These are phyloP conservation scores for Botrytis sinoallii DNA, from an alignment of 2,329 filamentous ascomycete genomes.

Conservation along the genomic window DNA sequence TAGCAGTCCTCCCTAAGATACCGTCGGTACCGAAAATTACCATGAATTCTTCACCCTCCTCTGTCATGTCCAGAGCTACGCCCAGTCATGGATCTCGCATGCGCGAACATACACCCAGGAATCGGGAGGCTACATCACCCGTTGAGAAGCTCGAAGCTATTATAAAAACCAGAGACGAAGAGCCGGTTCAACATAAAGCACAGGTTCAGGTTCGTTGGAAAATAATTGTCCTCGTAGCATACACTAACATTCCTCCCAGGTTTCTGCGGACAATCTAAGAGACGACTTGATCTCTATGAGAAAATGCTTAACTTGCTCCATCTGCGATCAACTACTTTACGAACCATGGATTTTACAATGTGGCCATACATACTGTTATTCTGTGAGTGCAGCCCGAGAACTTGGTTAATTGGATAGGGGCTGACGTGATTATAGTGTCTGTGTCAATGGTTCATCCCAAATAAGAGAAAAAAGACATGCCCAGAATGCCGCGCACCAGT, in stretches of 20 bases:
- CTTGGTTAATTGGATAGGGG: not conserved
- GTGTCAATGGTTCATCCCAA: conserved; percentile 39
- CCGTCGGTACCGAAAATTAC: not conserved
- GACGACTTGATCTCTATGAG: conserved; percentile 60
- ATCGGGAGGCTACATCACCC: conserved; percentile 19
- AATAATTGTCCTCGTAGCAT: not conserved
- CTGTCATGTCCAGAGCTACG: conserved; percentile 6
- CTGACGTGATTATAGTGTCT: conserved; percentile 36
- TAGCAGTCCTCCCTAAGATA: not conserved
- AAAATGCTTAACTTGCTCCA: conserved; percentile 61
- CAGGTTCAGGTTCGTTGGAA: conserved; percentile 27
- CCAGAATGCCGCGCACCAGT: conserved; percentile 64
- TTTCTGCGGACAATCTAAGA: conserved; percentile 30
- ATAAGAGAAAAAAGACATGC: conserved; percentile 60
- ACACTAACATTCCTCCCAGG: conserved; percentile 27
- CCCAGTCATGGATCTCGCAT: conserved; percentile 15
- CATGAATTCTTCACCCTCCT: conserved; percentile 24
- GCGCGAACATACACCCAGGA: conserved; percentile 6
- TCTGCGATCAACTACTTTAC: conserved; percentile 66
- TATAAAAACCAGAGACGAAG: conserved; percentile 12
- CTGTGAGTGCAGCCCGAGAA: conserved; percentile 42
- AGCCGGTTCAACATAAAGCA: conserved; percentile 20
- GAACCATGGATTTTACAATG: conserved; percentile 67
- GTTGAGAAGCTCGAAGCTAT: not conserved
- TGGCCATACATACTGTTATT: conserved; percentile 71